Evolutionary conservation across 495 filamentous ascomycete species (phyloP).

Genomic region (Hypoxylon lienhwacheense): DNA sequence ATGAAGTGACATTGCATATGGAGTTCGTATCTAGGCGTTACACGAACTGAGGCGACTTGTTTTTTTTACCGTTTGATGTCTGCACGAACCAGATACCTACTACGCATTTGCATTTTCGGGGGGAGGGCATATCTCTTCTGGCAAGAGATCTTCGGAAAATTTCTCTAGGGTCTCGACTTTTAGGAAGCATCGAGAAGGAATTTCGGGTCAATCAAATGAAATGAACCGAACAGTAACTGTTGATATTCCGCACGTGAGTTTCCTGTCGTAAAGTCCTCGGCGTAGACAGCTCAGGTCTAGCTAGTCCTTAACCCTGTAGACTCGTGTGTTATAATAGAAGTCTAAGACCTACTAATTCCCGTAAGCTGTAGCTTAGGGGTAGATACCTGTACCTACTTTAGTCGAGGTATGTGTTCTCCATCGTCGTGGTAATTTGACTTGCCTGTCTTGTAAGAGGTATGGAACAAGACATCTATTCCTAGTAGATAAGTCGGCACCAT

Average conservation of each 20-base stretch:
- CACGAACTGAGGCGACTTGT: slow-evolving; percentile 4
- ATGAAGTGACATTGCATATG: slow-evolving; percentile 32
- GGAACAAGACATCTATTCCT: too few relatives aligned
- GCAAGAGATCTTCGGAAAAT: slow-evolving; percentile 24
- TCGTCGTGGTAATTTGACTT: too few relatives aligned
- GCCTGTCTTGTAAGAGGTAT: too few relatives aligned
- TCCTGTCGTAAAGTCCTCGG: background rate
- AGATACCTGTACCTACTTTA: too few relatives aligned
- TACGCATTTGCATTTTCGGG: slow-evolving; percentile 29
- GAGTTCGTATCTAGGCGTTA: slow-evolving; percentile 17
- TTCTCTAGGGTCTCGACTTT: slow-evolving; percentile 12
- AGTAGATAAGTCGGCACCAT: too few relatives aligned
- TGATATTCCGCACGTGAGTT: background rate
- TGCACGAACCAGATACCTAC: too few relatives aligned
- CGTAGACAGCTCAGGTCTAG: background rate
- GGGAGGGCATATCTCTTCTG: slow-evolving; percentile 32
- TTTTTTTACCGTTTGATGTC: too few relatives aligned
- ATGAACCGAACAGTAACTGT: slow-evolving; percentile 2
- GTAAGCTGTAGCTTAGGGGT: too few relatives aligned
- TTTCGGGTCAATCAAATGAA: slow-evolving; percentile 20
- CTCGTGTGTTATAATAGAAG: too few relatives aligned
- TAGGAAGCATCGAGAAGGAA: slow-evolving; percentile 22
- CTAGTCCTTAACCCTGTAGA: too few relatives aligned
- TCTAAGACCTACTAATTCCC: too few relatives aligned
- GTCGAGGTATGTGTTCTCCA: too few relatives aligned